A percentile compares a stretch with the other conserved stretches of the same genome.
Evolutionary conservation across 1,139 yeast species (phyloP).

Genomic region (Kurtzmaniella quercitrusa): DNA sequence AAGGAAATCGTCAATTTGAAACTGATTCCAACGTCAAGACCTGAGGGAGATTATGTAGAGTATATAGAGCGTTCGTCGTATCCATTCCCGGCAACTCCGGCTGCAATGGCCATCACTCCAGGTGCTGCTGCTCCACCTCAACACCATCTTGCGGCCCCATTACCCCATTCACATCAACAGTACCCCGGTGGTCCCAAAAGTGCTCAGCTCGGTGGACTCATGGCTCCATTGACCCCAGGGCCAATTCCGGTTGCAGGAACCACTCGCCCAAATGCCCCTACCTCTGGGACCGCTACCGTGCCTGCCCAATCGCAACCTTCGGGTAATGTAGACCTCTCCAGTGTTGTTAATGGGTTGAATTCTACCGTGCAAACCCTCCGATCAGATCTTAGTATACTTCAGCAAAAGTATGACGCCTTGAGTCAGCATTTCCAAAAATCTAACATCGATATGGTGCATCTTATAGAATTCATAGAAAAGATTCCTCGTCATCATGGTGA

Average conservation of each 20-base stretch:
- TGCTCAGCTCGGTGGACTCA: no score
- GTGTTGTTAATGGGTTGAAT: conserved; percentile 35
- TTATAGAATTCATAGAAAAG: conserved; percentile 30
- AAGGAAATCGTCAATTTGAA: conserved; percentile 39
- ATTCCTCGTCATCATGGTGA: conserved; percentile 1
- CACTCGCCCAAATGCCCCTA: conserved; percentile 9
- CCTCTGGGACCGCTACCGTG: conserved; percentile 2
- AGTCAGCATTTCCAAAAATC: conserved; percentile 42
- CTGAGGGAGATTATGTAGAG: conserved; percentile 11
- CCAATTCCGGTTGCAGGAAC: conserved; percentile 11
- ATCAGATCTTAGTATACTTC: conserved; percentile 34
- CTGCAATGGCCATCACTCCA: conserved; percentile 1
- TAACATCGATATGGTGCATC: conserved; percentile 46
- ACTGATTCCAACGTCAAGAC: conserved; percentile 25
- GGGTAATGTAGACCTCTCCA: conserved; percentile 11
- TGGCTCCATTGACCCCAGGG: conserved; percentile 10
- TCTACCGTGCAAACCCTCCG: conserved; percentile 30
- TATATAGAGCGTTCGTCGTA: conserved; percentile 10
- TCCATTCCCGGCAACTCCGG: conserved; percentile 2
- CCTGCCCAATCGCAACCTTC: no score
- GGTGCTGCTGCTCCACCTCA: not conserved
- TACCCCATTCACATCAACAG: conserved; percentile 4
- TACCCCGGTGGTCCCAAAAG: conserved; percentile 11
- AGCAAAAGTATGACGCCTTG: conserved; percentile 41
- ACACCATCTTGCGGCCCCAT: conserved; percentile 8